Evolutionary conservation across 2,329 filamentous ascomycete genomes (phyloP).

Genomic region (Coleophoma cylindrospora): DNA sequence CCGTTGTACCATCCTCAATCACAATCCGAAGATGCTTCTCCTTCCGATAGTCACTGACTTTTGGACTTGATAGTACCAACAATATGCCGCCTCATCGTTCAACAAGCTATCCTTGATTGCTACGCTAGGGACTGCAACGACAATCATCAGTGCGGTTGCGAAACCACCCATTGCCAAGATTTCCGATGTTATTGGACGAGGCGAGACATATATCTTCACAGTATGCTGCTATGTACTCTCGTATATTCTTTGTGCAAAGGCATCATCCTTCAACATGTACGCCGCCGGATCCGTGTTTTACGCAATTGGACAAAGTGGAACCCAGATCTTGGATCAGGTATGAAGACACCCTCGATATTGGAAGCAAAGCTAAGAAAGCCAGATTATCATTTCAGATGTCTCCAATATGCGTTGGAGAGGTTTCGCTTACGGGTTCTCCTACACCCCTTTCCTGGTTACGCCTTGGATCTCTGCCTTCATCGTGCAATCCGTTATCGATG

Average conservation of each 20-base stretch:
- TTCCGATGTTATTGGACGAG: constrained; percentile 56
- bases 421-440: constrained; percentile 41
- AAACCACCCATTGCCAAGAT: constrained; percentile 59
- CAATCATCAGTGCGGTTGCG: constrained; percentile 43
- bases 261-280: constrained; percentile 45
- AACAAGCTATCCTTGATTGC: constrained; percentile 24
- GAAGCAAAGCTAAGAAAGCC: constrained; percentile 55
- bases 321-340: not conserved
- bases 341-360: constrained; percentile 47
- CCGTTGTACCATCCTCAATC: too few relatives aligned
- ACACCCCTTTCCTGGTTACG: constrained; percentile 50
- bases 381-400: constrained; percentile 58
- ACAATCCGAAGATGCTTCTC: too few relatives aligned
- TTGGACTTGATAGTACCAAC: constrained; percentile 13
- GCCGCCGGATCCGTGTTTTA: constrained; percentile 53
- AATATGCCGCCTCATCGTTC: constrained; percentile 29
- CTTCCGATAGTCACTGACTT: too few relatives aligned
- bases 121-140: constrained; percentile 23
- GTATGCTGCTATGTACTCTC: constrained; percentile 49
- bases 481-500: constrained; percentile 34
- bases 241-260: constrained; percentile 52
- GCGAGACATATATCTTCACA: constrained; percentile 53
- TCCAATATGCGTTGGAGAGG: constrained; percentile 45
- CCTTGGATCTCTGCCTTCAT: constrained; percentile 50
- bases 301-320: not conserved